Base-by-base conservation (phyloP, 495 filamentous ascomycete species). In the Aspergillus steynii region DNA sequence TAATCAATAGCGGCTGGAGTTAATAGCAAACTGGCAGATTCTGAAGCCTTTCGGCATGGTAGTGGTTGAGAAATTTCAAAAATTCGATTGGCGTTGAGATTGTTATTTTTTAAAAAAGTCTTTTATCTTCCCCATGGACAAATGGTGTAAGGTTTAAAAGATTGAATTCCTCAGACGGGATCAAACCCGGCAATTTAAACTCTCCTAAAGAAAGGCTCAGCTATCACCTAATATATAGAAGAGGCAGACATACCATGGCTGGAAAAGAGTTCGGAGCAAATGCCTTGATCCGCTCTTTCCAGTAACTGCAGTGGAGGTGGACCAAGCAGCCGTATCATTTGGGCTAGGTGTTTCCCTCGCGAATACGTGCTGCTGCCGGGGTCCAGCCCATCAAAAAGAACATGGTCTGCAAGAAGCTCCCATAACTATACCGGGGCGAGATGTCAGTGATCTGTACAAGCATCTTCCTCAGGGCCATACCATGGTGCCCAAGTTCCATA, bases 241-340 rank as follows among this genome's bases (percentile, higher is more conserved):
- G 9, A 5, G 26, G 7, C 29, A 29, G 49, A 61, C 62, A 61
- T 65, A 65, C 65, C 65, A 47, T 65, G 28, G 14, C 34, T 60
- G 42, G 65, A 65, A 50, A 65, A 68, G 3, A 66, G 50, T 45
- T 68, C 49, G 31, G 54, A 61, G 57, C 29, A 59, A 14, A 68
- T 59, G 28, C n/a, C 51, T 47, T 54, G n/a, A 32, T 66, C 61
- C 32, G 64, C 67, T 29, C 60, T 68, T 29, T 69, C 15, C 32
- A 74, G 56, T 58, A 68, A 50, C 49, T 56, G 58, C 42, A 31
- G 28, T 7, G 76, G 74, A 34, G 63, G 56, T 29, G 70, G 66
- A 3, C 74, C 76, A 45, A 77, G 62, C 25, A 78, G 63, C 31
- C 67, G 70, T 45, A 75, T 73, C 71, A 78, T 75, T 49, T 77